These are phyloP conservation scores for Cladophialophora bantiana DNA, from an alignment of 2,329 filamentous ascomycete species.

Conservation along the genomic window DNA sequence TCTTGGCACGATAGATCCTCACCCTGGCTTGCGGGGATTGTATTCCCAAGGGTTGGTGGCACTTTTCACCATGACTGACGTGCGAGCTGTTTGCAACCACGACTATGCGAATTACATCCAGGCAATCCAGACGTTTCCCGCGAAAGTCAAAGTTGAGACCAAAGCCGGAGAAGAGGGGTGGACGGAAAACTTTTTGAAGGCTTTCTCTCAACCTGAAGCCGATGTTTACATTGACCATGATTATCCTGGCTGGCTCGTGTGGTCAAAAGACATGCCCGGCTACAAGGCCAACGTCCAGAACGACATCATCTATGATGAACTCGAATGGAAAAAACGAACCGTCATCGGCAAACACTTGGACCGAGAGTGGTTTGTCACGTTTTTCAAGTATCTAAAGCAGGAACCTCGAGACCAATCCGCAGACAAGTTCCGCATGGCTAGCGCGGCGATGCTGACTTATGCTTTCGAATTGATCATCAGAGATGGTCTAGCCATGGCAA, in stretches of 20 bases:
- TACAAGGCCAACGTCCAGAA: slow-evolving; percentile 72
- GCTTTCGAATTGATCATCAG: slow-evolving; percentile 85
- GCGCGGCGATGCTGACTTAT: slow-evolving; percentile 84
- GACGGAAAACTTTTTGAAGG: slow-evolving; percentile 77
- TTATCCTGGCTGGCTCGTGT: slow-evolving; percentile 94
- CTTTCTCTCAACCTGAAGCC: slow-evolving; percentile 77
- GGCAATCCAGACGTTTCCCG: slow-evolving; percentile 77
- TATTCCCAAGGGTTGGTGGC: slow-evolving; percentile 81
- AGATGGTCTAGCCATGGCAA: slow-evolving; percentile 76
- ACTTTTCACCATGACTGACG: slow-evolving; percentile 84
- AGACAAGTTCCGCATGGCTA: slow-evolving; percentile 89
- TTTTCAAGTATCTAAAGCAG: slow-evolving; percentile 94
- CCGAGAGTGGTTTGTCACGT: slow-evolving; percentile 82
- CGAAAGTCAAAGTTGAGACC: slow-evolving; percentile 77
- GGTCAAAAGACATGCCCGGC: slow-evolving; percentile 85
- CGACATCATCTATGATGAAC: slow-evolving; percentile 78
- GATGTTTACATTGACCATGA: slow-evolving; percentile 92
- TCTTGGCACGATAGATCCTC: slow-evolving; percentile 83
- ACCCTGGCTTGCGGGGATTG: slow-evolving; percentile 81
- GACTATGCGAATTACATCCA: slow-evolving; percentile 85
- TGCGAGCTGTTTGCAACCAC: slow-evolving; percentile 83
- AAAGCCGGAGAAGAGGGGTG: slow-evolving; percentile 76
- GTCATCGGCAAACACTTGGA: slow-evolving; percentile 83
- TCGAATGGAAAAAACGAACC: slow-evolving; percentile 74
- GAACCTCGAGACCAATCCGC: slow-evolving; percentile 82